Conservation (phyloP, 2,329 filamentous ascomycete genomes). For the Fusarium graminum region DNA sequence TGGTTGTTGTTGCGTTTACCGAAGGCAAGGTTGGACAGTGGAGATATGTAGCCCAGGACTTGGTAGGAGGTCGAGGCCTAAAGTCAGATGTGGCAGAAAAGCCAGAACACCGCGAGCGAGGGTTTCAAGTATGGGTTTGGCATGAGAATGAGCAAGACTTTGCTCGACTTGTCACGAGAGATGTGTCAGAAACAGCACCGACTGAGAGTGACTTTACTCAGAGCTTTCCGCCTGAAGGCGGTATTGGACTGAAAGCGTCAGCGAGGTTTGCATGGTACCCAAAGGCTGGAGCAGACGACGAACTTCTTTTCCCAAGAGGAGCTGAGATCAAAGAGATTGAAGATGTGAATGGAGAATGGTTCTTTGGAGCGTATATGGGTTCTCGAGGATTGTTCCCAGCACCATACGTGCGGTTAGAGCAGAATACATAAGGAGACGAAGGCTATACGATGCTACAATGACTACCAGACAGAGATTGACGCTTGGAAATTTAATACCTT, state of each 20-base stretch:
- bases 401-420: slow-evolving; percentile 72
- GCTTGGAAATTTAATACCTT: slow-evolving; percentile 9
- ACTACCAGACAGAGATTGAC: slow-evolving; percentile 5
- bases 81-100: slow-evolving; percentile 67
- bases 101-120: slow-evolving; percentile 51
- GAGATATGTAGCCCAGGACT: slow-evolving; percentile 75
- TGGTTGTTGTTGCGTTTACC: slow-evolving; percentile 83
- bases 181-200: slow-evolving; percentile 63
- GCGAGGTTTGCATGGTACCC: slow-evolving; percentile 87
- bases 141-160: slow-evolving; percentile 55
- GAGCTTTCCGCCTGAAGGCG: slow-evolving; percentile 80
- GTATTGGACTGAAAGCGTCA: slow-evolving; percentile 71
- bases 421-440: slow-evolving; percentile 46
- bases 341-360: slow-evolving; percentile 93
- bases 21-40: slow-evolving; percentile 75
- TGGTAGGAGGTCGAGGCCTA: slow-evolving; percentile 82
- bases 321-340: slow-evolving; percentile 87
- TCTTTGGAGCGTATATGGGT: slow-evolving; percentile 87
- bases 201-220: slow-evolving; percentile 48
- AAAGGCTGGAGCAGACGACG: slow-evolving; percentile 72
- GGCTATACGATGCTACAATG: neutral
- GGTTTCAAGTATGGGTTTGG: slow-evolving; percentile 68
- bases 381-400: slow-evolving; percentile 83
- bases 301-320: slow-evolving; percentile 85
- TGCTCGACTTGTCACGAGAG: slow-evolving; percentile 63